Percentiles rank a stretch among this genome's conserved stretches.
phyloP scores from a whole-genome alignment of 1,284 basidiomycete genomes.

The Vanrija humicola region DNA sequence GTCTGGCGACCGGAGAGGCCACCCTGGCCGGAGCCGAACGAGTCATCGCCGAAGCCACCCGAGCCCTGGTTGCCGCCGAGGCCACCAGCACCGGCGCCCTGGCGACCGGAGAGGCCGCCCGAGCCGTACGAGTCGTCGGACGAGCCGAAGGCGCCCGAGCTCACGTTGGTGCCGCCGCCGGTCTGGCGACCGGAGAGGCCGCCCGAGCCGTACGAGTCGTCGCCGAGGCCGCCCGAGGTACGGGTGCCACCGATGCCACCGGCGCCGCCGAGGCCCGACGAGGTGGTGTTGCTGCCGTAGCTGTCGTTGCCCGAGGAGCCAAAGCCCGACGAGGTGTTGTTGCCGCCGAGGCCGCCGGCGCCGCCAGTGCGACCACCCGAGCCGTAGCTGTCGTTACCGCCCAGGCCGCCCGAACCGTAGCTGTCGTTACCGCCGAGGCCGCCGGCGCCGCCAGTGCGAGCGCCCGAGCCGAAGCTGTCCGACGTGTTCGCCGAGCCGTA shows the following conservation, averaged over 20 bases:
- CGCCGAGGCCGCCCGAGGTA: not conserved
- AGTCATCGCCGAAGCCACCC: slow-evolving; percentile 2
- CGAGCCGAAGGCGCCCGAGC: not conserved
- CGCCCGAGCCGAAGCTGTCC: not conserved
- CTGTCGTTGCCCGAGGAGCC: slow-evolving; percentile 2
- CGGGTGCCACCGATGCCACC: too few relatives aligned
- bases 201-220: not conserved
- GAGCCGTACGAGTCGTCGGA: slow-evolving; percentile 8
- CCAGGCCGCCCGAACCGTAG: not conserved
- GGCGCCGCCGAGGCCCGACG: too few relatives aligned
- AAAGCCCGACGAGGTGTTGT: not conserved
- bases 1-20: not conserved
- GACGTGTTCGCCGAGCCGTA: not conserved
- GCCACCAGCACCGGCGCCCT: not conserved
- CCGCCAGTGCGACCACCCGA: not conserved
- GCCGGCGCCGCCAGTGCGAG: not conserved
- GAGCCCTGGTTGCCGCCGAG: slow-evolving; percentile 2
- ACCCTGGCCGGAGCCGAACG: not conserved
- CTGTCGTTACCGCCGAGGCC: not conserved
- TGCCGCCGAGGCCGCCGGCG: not conserved
- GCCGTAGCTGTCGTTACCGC: not conserved
- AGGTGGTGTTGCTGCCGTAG: not conserved
- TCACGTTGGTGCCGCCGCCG: too few relatives aligned
- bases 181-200: not conserved
- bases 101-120: slow-evolving; percentile 1